A percentile compares a stretch with the other conserved stretches of the same genome.
Evolutionary conservation across 2,329 filamentous ascomycete species (phyloP).

Genomic region (Monosporascus sp.): DNA sequence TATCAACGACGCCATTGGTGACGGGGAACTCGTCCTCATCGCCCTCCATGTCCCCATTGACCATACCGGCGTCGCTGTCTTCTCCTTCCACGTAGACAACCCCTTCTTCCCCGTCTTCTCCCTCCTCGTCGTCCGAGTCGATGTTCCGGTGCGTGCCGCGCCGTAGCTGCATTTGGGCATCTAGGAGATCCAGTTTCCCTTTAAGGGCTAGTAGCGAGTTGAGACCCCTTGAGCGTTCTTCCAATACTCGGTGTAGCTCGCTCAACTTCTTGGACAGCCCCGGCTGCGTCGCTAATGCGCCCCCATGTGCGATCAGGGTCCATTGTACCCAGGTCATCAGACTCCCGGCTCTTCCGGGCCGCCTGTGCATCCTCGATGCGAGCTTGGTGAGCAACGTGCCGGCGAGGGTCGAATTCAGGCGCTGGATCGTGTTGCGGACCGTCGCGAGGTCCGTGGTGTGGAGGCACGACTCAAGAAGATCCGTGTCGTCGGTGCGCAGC

Average conservation of each 20-base stretch:
- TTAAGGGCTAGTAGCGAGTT: slow-evolving; percentile 81
- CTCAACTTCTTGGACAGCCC: slow-evolving; percentile 73
- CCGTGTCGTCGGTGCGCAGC: slow-evolving; percentile 83
- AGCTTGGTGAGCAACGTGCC: slow-evolving; percentile 75
- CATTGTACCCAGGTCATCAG: slow-evolving; percentile 96
- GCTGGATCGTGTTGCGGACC: slow-evolving; percentile 83
- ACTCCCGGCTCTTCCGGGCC: slow-evolving; percentile 82
- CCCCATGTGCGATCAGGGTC: slow-evolving; percentile 88
- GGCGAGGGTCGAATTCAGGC: slow-evolving; percentile 80
- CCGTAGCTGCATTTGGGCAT: slow-evolving; percentile 80
- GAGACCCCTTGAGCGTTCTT: slow-evolving; percentile 77
- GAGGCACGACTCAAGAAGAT: slow-evolving; percentile 88
- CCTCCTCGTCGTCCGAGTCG: slow-evolving; percentile 48
- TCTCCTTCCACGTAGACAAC: slow-evolving; percentile 86
- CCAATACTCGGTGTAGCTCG: slow-evolving; percentile 78
- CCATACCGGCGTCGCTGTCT: slow-evolving; percentile 48
- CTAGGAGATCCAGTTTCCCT: slow-evolving; percentile 91
- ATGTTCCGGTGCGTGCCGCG: slow-evolving; percentile 58
- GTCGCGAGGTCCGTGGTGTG: slow-evolving; percentile 71
- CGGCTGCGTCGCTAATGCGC: slow-evolving; percentile 81
- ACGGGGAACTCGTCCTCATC: slow-evolving; percentile 55
- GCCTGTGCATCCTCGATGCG: slow-evolving; percentile 77
- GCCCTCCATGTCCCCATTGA: slow-evolving; percentile 43
- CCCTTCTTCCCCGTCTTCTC: slow-evolving; percentile 61
- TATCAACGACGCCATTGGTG: slow-evolving; percentile 44